Conservation (phyloP, 2,329 filamentous ascomycete species). For the Xylariomycetidae sp. region DNA sequence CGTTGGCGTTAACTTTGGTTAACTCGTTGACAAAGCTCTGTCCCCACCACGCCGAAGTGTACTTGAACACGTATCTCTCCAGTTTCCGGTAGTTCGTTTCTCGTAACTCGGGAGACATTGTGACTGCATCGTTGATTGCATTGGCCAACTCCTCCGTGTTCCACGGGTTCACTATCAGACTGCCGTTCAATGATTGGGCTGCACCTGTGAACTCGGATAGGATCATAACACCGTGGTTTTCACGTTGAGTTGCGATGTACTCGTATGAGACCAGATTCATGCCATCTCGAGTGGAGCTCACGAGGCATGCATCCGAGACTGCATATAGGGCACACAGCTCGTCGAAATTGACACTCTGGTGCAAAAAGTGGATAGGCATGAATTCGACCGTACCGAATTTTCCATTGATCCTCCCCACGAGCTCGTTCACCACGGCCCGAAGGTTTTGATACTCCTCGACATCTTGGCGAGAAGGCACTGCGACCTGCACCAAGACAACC, state of each 20-base stretch:
- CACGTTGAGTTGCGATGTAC: constrained; percentile 90
- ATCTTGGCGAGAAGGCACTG: constrained; percentile 89
- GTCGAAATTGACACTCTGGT: constrained; percentile 92
- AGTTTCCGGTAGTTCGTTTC: constrained; percentile 85
- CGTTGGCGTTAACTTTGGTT: constrained; percentile 39
- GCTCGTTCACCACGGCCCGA: constrained; percentile 90
- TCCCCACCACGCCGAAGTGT: constrained; percentile 97
- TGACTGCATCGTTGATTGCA: constrained; percentile 92
- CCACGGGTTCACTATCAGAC: constrained; percentile 95
- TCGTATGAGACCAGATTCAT: constrained; percentile 99
- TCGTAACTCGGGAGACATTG: constrained; percentile 87
- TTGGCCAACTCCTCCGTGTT: constrained; percentile 94
- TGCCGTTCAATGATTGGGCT: constrained; percentile 89
- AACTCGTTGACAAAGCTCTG: constrained; percentile 87
- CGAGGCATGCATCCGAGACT: constrained; percentile 86
- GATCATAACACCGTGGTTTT: constrained; percentile 89
- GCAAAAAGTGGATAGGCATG: constrained; percentile 98
- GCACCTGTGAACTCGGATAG: constrained; percentile 96
- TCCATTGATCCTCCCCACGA: constrained; percentile 95
- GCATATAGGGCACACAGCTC: constrained; percentile 92
- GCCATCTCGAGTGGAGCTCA: constrained; percentile 92
- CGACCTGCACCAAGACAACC: constrained; percentile 92
- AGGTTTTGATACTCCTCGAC: constrained; percentile 98
- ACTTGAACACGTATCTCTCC: constrained; percentile 93
- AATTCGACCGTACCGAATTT: constrained; percentile 96